Evolutionary conservation across 805 yeast species (phyloP), one percentile per base, ranked within the genome.

Genomic region (Candida succiphila): DNA sequence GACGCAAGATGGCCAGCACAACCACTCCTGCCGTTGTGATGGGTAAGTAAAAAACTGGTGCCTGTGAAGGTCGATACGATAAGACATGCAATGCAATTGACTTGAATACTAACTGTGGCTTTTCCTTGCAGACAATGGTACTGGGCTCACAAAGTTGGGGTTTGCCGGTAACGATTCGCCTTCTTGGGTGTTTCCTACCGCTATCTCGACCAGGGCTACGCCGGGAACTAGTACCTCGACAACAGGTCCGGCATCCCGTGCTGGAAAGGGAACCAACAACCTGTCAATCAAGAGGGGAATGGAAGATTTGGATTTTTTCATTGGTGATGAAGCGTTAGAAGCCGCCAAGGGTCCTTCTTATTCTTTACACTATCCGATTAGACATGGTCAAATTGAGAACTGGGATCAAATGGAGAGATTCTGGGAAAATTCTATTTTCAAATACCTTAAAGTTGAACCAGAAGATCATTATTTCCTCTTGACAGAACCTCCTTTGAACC

Each of bases 351-450:
- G 95, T 5, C 86, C 95, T 17, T 67, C 85, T 20, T 92, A 92
- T 60, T 80, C 88, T 20, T 65, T 92, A 38, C 74, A 77, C 42
- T 92, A 92, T 52, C 98, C 98, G 15, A 87, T 92, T 40, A 81
- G 87, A 58, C 98, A 92, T 54, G 98, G 98, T 18, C 98, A 92
- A 65, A 82, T 92, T 42, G 98, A 92, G 59, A 86, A 92, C 58
- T 92, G 98, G 98, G 98, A 92, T 63, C 96, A 92, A 54, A 92
- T 92, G 98, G 98, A 92, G 60, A 72, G 98, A 55, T 89, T 87
- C 60, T 92, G 98, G 98, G 97, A 92, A 54, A 83, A 84, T 51
- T 85, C 95, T 30, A 88, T 92, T 51, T 92, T 92, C 67, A 89
- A 92, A 63, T 92, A 92, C 56, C 71, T 92, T 47, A 77, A 96